Percentiles rank a stretch among this genome's conserved stretches.
These are phyloP conservation scores for Chlorokybus atmophyticus DNA, from an alignment of 139 green algal genomes.

Conservation along the genomic window DNA sequence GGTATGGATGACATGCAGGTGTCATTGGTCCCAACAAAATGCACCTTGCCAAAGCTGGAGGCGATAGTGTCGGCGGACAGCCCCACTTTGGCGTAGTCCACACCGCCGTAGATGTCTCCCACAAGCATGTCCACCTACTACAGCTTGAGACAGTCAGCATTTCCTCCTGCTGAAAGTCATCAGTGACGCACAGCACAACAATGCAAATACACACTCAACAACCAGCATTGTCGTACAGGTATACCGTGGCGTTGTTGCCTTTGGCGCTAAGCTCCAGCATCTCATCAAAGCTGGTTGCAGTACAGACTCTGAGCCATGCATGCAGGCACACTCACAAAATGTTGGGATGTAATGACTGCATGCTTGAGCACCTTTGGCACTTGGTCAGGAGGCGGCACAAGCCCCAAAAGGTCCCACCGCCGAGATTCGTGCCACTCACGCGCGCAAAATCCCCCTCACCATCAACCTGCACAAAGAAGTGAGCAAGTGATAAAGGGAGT, in stretches of 20 bases:
- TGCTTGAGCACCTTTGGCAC: conserved; percentile 21
- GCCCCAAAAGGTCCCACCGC: conserved; percentile 97
- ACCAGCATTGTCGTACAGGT: no score
- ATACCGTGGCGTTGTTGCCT: conserved; percentile 68
- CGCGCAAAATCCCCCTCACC: conserved; percentile 46
- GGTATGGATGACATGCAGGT: no score
- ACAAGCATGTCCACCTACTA: conserved; percentile 99
- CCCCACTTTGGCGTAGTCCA: conserved; percentile 74
- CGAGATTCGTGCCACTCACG: conserved; percentile 84
- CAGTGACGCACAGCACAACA: not conserved
- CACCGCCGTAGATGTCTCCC: conserved; percentile 94
- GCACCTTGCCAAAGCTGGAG: conserved; percentile 79
- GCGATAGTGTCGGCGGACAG: conserved; percentile 88
- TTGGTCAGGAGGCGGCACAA: conserved; percentile 62
- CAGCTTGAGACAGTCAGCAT: no score
- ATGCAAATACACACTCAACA: conserved; percentile 13
- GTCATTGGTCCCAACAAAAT: no score
- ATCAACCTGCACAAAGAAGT: conserved; percentile 23
- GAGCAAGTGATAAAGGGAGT: no score
- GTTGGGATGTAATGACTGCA: no score
- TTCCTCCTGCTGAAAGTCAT: no score
- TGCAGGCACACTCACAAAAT: no score
- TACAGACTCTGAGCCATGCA: not conserved
- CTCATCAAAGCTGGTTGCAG: conserved; percentile 72
- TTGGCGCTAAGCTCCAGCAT: conserved; percentile 78